Base-by-base conservation (phyloP, 257 asterid genomes). In the Forsythia viridissima region DNA sequence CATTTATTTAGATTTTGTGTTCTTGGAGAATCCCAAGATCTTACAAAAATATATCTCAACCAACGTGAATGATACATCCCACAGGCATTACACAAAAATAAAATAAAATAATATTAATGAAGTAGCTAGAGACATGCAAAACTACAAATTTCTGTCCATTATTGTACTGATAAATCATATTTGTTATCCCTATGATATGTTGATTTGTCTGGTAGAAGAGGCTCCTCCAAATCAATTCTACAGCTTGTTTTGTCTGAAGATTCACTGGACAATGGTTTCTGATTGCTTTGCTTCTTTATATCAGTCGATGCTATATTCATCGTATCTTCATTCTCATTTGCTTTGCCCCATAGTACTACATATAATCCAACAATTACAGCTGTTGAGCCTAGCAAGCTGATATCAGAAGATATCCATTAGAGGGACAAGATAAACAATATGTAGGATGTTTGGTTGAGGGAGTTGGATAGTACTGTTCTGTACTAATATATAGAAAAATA, bases 291-390 rank as follows among this genome's bases (percentile, higher is more conserved):
- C 13, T 81, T 75, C 55, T 65, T 82, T 71, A 30, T 48, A 46
- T 65, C 73, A 71, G 63, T 74, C n/a, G 76, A 69, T 16, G 77
- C 80, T 18, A n/a, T 39, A 5, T 37, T 81, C 63, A n/a, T 66
- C 36, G 11, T 20, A 38, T 80, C 83, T 52, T 77, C 46, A 12
- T 86, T 39, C 67, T 92, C 94, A 73, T 83, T 76, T 12, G 93
- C 91, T 84, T 93, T 90, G 6, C 94, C 98, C 97, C 96, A 93
- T 6, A 92, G 70, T 82, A 90, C 94, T 43, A 86, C 78, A 68
- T 93, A 92, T 15, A 93, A 80, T 71, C 97, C 98, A 70, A 84
- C 71, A 55, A 90, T 86, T 79, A 88, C 97, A 57, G 88, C 91
- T 75, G 86, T 4, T 82, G 91, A 90, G 63, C 97, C 97, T 8